Evolutionary conservation across 202 grass and related monocot genomes (phyloP), one percentile per base, ranked within the genome.

Genomic region (Setaria italica): DNA sequence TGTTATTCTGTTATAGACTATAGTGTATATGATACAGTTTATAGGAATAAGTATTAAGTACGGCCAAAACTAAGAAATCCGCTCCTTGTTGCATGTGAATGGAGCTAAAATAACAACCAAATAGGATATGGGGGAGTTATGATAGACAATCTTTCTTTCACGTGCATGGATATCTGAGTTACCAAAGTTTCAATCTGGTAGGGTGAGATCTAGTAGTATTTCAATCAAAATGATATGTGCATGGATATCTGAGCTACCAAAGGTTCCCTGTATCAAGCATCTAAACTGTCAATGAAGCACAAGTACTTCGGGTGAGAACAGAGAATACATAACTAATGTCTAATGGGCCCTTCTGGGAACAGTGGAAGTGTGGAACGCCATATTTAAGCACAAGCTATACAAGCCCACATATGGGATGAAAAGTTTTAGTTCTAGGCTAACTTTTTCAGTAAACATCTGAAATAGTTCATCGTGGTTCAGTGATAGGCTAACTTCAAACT

Each of bases 71-170:
- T 10, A 74, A 74, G 6, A 2, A 32, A 55, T 74, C 17, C 16
- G 11, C 1, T 74, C 15, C 29, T 55, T 67, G 29, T 34, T 35
- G 5, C 62, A 29, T 59, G 74, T 25, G 8, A 45, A 51, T 12
- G 9, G 32, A 79, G 60, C 45, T 65, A 79, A 79, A 79, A 32
- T 34, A 15, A 11, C 9, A 79, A 19, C 60, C 9, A 80, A 66
- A 51, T 51, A 37, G 43, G 16, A 6, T 78, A 32, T 35, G 43
- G 43, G 8, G 58, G 14, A 51, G 69, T 4, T 33, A 59, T 16
- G 75, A 11, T 69, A 59, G 64, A 60, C 12, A 39, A 71, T 8
- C 16, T 58, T 70, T 56, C 9, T 30, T 15, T 32, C 15, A 32
- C 17, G 39, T 54, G 9, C 20, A 16, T 77, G 54, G 19, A 62